A percentile compares a stretch with the other conserved stretches of the same genome.
Conservation (phyloP, 257 asterid species). For the Perilla frutescens region DNA sequence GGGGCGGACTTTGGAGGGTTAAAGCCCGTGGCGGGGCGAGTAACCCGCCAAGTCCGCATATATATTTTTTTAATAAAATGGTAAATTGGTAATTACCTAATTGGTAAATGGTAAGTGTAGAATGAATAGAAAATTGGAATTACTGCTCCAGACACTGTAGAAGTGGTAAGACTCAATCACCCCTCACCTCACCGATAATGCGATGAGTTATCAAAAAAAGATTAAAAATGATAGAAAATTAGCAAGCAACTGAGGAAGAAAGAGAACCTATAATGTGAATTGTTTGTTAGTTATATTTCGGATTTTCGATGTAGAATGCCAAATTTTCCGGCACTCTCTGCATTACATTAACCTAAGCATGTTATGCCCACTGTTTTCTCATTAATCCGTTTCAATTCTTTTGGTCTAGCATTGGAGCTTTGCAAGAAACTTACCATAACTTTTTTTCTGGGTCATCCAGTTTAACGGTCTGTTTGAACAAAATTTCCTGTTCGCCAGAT, state of each 20-base stretch:
- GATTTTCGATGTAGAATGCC: too few relatives aligned
- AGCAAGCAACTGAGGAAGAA: too few relatives aligned
- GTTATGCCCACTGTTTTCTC: background rate
- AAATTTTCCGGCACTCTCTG: background rate
- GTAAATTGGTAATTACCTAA: too few relatives aligned
- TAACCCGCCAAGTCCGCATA: too few relatives aligned
- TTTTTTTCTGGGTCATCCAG: background rate
- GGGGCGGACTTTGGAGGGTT: too few relatives aligned
- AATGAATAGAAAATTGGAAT: slow-evolving; percentile 44
- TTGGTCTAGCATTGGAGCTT: background rate
- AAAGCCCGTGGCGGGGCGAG: too few relatives aligned
- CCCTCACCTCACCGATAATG: background rate
- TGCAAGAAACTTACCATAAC: background rate
- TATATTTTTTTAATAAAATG: too few relatives aligned
- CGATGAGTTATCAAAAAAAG: too few relatives aligned
- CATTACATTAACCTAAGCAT: background rate
- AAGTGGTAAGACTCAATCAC: slow-evolving; percentile 52
- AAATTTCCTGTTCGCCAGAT: background rate
- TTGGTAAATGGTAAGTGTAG: too few relatives aligned
- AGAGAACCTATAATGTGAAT: too few relatives aligned
- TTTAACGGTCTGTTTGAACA: background rate
- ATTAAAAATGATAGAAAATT: too few relatives aligned
- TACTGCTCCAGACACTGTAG: slow-evolving; percentile 80
- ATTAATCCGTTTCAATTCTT: background rate
- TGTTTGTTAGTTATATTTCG: background rate